Evolutionary conservation across 192 early-diverging fungal species (phyloP).

Genomic region (Helicostylum pulchrum): DNA sequence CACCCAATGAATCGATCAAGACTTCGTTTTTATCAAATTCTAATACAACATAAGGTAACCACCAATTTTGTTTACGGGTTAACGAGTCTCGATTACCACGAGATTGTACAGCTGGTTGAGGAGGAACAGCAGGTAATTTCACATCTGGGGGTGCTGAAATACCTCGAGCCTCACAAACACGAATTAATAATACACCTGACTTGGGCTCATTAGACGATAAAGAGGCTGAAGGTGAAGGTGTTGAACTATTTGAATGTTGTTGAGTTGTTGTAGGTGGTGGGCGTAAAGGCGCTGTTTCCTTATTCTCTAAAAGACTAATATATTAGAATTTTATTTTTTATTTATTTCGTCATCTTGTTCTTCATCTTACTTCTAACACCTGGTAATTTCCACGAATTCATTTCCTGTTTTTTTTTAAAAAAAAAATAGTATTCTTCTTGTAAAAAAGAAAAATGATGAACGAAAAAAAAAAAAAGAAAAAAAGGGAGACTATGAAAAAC

Average conservation of each 20-base stretch:
- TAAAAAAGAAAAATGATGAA: slow-evolving; percentile 6
- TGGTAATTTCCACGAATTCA: slow-evolving; percentile 41
- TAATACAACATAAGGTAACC: slow-evolving; percentile 84
- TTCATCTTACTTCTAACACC: slow-evolving; percentile 30
- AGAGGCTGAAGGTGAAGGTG: slow-evolving; percentile 17
- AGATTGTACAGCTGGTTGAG: slow-evolving; percentile 52
- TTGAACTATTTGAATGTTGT: background rate
- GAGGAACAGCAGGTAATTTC: slow-evolving; percentile 44
- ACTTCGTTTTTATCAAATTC: slow-evolving; percentile 97
- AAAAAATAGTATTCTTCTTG: background rate
- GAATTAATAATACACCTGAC: slow-evolving; percentile 73
- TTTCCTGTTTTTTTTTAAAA: slow-evolving; percentile 6
- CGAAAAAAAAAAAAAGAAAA: slow-evolving; percentile 11
- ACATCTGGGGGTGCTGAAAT: slow-evolving; percentile 68
- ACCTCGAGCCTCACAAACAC: slow-evolving; percentile 77
- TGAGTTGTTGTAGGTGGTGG: background rate
- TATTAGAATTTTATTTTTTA: background rate
- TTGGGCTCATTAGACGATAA: slow-evolving; percentile 27
- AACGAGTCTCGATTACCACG: slow-evolving; percentile 50
- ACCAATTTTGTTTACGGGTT: slow-evolving; percentile 49
- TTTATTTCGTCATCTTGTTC: background rate
- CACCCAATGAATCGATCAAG: slow-evolving; percentile 76
- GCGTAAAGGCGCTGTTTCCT: slow-evolving; percentile 13
- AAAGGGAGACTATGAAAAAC: background rate
- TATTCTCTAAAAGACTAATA: slow-evolving; percentile 14